phyloP scores from a whole-genome alignment of 1,139 yeast species.

The Suhomyces bribrorum region DNA sequence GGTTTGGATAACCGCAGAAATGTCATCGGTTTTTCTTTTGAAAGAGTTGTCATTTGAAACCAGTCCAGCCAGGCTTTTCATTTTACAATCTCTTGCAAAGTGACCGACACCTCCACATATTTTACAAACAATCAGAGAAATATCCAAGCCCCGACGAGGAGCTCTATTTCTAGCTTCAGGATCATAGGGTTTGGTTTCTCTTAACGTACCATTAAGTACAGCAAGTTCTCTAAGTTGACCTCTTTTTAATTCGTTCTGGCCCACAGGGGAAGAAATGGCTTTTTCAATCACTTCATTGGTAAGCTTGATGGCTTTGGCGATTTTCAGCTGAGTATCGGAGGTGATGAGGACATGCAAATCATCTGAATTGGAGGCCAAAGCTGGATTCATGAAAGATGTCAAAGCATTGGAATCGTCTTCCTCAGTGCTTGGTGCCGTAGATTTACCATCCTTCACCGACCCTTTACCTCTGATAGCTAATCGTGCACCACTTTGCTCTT shows the following conservation, averaged over 20 bases:
- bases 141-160: constrained; percentile 46
- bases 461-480: constrained; percentile 93
- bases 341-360: constrained; percentile 87
- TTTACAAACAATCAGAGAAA: constrained; percentile 66
- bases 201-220: constrained; percentile 86
- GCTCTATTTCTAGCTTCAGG: constrained; percentile 54
- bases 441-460: constrained; percentile 89
- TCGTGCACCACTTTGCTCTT: constrained; percentile 80
- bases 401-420: constrained; percentile 21
- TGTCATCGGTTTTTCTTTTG: constrained; percentile 6
- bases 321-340: constrained; percentile 78
- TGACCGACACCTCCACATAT: constrained; percentile 85
- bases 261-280: constrained; percentile 87
- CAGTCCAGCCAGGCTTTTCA: constrained; percentile 12
- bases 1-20: constrained; percentile 1
- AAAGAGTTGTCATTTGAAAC: constrained; percentile 1
- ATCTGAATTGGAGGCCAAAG: constrained; percentile 45
- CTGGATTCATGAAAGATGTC: constrained; percentile 27
- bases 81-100: constrained; percentile 81
- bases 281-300: constrained; percentile 78
- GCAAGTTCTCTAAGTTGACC: constrained; percentile 93
- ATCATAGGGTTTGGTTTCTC: constrained; percentile 74
- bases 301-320: constrained; percentile 71
- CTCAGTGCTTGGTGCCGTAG: constrained; percentile 40
- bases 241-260: constrained; percentile 87